These are phyloP conservation scores for Crithidia expoeki DNA, from an alignment of 208 protist genomes.

Conservation along the genomic window DNA sequence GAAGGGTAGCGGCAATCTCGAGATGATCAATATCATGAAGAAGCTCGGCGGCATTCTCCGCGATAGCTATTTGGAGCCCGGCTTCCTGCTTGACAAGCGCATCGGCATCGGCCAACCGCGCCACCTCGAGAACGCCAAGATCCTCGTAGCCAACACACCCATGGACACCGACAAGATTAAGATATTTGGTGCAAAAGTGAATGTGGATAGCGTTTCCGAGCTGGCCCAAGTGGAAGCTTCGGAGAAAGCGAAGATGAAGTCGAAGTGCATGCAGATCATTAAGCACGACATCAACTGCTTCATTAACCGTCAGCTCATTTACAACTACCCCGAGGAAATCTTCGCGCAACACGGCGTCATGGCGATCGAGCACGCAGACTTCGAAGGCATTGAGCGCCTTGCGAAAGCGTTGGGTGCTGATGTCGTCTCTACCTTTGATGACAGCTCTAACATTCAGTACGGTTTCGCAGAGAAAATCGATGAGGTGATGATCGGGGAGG, in stretches of 20 bases:
- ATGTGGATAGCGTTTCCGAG: constrained; percentile 94
- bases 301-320: constrained; percentile 99
- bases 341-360: constrained; percentile 97
- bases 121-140: constrained; percentile 97
- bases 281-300: constrained; percentile 98
- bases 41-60: constrained; percentile 96
- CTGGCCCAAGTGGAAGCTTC: constrained; percentile 98
- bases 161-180: constrained; percentile 99
- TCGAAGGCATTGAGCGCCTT: constrained; percentile 97
- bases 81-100: constrained; percentile 99
- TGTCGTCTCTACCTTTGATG: constrained; percentile 99
- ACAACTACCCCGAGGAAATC: constrained; percentile 99
- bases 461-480: constrained; percentile 96
- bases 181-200: constrained; percentile 96
- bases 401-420: constrained; percentile 97
- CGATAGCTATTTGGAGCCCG: constrained; percentile 99
- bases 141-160: constrained; percentile 99
- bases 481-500: constrained; percentile 99
- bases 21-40: constrained; percentile 99
- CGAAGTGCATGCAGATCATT: constrained; percentile 97
- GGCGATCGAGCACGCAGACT: constrained; percentile 99
- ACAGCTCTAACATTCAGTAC: constrained; percentile 95
- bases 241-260: constrained; percentile 96
- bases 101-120: constrained; percentile 99
- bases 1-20: constrained; percentile 94